These are phyloP conservation scores for Alternaria postmessia DNA, from an alignment of 2,329 filamentous ascomycete genomes.

Conservation along the genomic window DNA sequence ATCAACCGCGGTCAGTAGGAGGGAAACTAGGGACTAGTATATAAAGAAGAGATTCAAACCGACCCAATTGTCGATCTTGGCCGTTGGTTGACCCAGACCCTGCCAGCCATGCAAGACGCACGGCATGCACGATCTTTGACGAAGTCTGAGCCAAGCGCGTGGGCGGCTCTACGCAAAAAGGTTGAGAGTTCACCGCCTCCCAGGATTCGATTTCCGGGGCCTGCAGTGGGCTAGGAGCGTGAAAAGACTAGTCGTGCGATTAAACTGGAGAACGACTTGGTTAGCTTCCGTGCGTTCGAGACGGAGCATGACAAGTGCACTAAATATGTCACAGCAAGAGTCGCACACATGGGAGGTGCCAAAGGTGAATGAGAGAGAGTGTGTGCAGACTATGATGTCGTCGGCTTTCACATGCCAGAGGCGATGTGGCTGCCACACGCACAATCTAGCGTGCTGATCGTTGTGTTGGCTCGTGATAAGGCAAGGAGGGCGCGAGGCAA, in stretches of 20 bases:
- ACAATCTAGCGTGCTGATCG: slow-evolving; percentile 25
- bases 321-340: slow-evolving; percentile 29
- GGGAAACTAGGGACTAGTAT: slow-evolving; percentile 21
- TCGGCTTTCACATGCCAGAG: slow-evolving; percentile 41
- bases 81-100: slow-evolving; percentile 32
- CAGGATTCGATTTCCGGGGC: slow-evolving; percentile 27
- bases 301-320: slow-evolving; percentile 29
- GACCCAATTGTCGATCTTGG: slow-evolving; percentile 29
- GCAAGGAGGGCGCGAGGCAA: slow-evolving; percentile 25
- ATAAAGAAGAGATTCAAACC: slow-evolving; percentile 25
- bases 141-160: slow-evolving; percentile 27
- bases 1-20: slow-evolving; percentile 31
- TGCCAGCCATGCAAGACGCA: slow-evolving; percentile 28
- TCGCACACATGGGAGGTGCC: slow-evolving; percentile 18
- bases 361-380: neutral
- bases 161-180: slow-evolving; percentile 26
- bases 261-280: slow-evolving; percentile 34
- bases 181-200: slow-evolving; percentile 40
- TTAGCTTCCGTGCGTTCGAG: slow-evolving; percentile 17
- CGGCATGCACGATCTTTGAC: slow-evolving; percentile 29
- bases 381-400: slow-evolving; percentile 23
- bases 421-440: slow-evolving; percentile 9
- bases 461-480: slow-evolving; percentile 38
- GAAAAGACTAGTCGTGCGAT: slow-evolving; percentile 29
- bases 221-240: slow-evolving; percentile 21